phyloP scores from a whole-genome alignment of 257 asterid species.

The Forsythia suspensa region DNA sequence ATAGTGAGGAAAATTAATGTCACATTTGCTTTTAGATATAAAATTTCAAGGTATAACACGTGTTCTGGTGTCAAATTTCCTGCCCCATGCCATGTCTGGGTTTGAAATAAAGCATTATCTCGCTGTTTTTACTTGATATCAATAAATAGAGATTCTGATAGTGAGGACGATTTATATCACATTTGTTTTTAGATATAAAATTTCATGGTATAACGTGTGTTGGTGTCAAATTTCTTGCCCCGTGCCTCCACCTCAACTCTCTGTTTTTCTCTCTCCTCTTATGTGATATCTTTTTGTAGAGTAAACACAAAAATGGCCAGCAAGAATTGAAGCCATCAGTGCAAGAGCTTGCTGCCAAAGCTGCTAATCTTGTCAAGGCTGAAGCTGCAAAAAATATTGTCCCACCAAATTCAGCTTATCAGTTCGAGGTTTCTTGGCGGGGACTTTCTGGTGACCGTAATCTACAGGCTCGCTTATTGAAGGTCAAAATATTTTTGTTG shows the following conservation, averaged over 20 bases:
- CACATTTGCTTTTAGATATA: slow-evolving; percentile 2
- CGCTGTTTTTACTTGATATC: neutral
- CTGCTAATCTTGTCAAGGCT: slow-evolving; percentile 73
- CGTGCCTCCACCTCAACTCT: neutral
- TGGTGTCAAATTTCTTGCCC: neutral
- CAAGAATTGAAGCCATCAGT: slow-evolving; percentile 64
- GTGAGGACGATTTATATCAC: neutral
- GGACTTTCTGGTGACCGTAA: slow-evolving; percentile 75
- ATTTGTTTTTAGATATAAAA: neutral
- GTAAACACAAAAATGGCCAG: slow-evolving; percentile 37
- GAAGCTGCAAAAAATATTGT: slow-evolving; percentile 86
- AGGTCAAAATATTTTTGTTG: slow-evolving; percentile 44
- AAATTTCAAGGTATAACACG: neutral
- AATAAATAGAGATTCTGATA: neutral
- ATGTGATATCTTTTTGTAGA: slow-evolving; percentile 35
- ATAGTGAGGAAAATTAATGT: neutral
- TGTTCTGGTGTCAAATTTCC: neutral
- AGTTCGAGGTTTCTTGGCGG: slow-evolving; percentile 93
- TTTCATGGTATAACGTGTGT: neutral
- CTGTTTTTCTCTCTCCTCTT: neutral
- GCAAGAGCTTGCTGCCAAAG: slow-evolving; percentile 90
- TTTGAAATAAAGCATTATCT: neutral
- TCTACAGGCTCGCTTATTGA: slow-evolving; percentile 72
- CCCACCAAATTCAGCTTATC: slow-evolving; percentile 86
- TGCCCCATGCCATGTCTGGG: neutral